Evolutionary conservation across 2,329 filamentous ascomycete genomes (phyloP).

Genomic region (Colletotrichum phormii): DNA sequence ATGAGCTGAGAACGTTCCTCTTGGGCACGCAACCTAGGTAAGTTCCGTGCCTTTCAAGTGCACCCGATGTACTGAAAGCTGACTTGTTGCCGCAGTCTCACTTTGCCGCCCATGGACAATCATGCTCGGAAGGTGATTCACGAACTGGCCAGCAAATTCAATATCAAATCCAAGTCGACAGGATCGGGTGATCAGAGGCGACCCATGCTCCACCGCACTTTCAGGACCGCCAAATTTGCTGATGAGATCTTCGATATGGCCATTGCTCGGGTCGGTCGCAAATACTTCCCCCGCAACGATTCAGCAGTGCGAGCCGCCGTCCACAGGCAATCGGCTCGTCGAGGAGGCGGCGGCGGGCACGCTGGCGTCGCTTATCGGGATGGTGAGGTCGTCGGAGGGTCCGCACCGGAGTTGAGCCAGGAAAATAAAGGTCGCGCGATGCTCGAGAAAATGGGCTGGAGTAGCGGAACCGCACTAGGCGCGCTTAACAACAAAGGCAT

Average conservation of each 20-base stretch:
- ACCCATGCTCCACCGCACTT: constrained; percentile 81
- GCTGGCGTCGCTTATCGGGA: constrained; percentile 74
- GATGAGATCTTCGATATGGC: constrained; percentile 65
- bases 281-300: constrained; percentile 68
- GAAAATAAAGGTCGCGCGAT: constrained; percentile 88
- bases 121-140: constrained; percentile 82
- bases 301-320: constrained; percentile 25
- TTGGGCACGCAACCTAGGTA: constrained; percentile 54
- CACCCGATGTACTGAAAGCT: not conserved
- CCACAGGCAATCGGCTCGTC: constrained; percentile 27
- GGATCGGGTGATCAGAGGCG: constrained; percentile 80
- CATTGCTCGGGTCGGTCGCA: constrained; percentile 59
- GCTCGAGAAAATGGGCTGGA: constrained; percentile 99
- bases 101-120: constrained; percentile 87
- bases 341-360: constrained; percentile 40
- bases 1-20: constrained; percentile 80
- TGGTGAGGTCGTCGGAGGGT: constrained; percentile 88
- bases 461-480: constrained; percentile 85
- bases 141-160: constrained; percentile 79
- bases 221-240: constrained; percentile 71
- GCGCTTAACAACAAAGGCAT: constrained; percentile 88
- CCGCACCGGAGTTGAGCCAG: constrained; percentile 83
- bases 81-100: constrained; percentile 61
- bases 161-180: constrained; percentile 85
- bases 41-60: not conserved